Conservation (phyloP, 768 basidiomycete genomes). For the Boletus vinaceobasis region DNA sequence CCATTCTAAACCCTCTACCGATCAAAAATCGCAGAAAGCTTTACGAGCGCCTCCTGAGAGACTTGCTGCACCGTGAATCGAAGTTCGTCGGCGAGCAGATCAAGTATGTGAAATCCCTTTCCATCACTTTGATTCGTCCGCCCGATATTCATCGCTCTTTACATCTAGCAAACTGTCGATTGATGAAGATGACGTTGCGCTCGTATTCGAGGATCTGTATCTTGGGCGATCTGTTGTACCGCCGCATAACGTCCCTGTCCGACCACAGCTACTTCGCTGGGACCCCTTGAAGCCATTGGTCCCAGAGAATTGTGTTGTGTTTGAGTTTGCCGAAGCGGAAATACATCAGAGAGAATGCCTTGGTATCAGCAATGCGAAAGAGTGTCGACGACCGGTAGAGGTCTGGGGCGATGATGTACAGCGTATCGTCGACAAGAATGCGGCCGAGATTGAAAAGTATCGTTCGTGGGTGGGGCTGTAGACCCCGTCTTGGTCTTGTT, state of each 20-base stretch:
- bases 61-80: slow-evolving; percentile 71
- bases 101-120: slow-evolving; percentile 45
- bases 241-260: slow-evolving; percentile 68
- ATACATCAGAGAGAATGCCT: slow-evolving; percentile 53
- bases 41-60: slow-evolving; percentile 75
- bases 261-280: slow-evolving; percentile 82
- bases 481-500: background rate
- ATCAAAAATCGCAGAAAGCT: slow-evolving; percentile 83
- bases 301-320: slow-evolving; percentile 81
- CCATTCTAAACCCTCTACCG: slow-evolving; percentile 78
- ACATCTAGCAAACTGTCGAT: slow-evolving; percentile 64
- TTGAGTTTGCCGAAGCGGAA: slow-evolving; percentile 74
- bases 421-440: slow-evolving; percentile 53
- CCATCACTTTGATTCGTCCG: background rate
- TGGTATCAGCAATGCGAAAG: slow-evolving; percentile 6
- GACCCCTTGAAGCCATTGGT: slow-evolving; percentile 59
- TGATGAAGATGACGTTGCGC: slow-evolving; percentile 76
- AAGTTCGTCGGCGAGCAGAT: slow-evolving; percentile 57
- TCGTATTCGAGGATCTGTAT: slow-evolving; percentile 86
- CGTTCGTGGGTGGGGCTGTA: slow-evolving; percentile 48
- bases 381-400: slow-evolving; percentile 40
- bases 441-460: slow-evolving; percentile 54
- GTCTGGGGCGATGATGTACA: slow-evolving; percentile 71
- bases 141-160: background rate
- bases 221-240: slow-evolving; percentile 76